Base-by-base conservation (phyloP, 2,329 filamentous ascomycete genomes). In the Phialocephala sp. region DNA sequence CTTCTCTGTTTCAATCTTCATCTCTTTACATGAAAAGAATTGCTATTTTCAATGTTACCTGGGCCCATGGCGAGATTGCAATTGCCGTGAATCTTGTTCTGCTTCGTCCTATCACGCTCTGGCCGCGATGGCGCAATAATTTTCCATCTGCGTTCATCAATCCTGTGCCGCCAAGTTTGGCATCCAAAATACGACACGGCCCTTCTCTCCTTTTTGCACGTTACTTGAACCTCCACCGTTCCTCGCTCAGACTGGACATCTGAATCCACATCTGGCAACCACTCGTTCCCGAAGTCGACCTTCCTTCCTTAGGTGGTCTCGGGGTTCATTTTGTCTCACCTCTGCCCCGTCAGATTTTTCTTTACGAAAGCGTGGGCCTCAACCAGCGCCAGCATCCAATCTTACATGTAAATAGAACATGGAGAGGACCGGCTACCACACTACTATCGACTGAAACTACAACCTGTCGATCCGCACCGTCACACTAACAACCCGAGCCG, bases 71-170 rank as follows among this genome's bases (percentile, higher is more conserved):
- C 55, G 55, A 52, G 62, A 60, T 63, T 50, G 55, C 27, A 52
- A 47, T 54, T 60, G 58, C 39, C 43, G 54, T 61, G 20, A 45
- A 14, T 35, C 14, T 41, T 41, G 37, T 60, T 45, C 27, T 56
- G 37, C 55, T 37, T 45, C 59, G 11, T 32, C 63, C 57, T 60
- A 45, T 64, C 56, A 45, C 15, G 27, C 50, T 41, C 55, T 54
- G 24, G 20, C 45, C 41, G 60, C 35, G 58, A 70, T 70, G 67
- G 70, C 64, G 67, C 66, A 70, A 70, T 71, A 69, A 63, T 39
- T 41, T 59, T 54, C 61, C 54, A 59, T 63, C 59, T 61, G 61
- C 59, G 32, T 62, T 52, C 58, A 60, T 64, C 61, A 59, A 68
- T 55, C 32, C 65, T 59, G 43, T 60, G 14, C 58, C 22, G 52